These are phyloP conservation scores for Oryza meyeriana DNA, from an alignment of 176 grass and related monocot genomes.

Conservation along the genomic window DNA sequence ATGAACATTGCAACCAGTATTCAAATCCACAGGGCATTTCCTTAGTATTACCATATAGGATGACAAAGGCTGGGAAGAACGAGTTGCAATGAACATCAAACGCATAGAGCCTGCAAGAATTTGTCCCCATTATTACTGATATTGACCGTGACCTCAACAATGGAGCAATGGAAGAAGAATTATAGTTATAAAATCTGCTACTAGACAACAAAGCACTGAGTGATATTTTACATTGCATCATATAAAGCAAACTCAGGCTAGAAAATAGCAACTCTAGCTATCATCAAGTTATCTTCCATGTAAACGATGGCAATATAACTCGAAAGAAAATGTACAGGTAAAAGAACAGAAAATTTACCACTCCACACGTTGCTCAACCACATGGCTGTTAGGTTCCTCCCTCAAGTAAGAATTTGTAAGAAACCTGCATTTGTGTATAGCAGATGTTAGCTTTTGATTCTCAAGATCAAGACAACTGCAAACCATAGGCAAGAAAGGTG, in stretches of 20 bases:
- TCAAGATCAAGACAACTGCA: not conserved
- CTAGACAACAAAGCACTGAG: too few species aligned
- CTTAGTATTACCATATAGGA: conserved; percentile 79
- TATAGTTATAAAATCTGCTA: not conserved
- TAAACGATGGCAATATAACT: not conserved
- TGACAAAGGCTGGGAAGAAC: conserved; percentile 91
- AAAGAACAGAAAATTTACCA: conserved; percentile 57
- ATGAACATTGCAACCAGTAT: conserved; percentile 12
- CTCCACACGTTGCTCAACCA: conserved; percentile 92
- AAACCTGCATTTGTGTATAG: conserved; percentile 53
- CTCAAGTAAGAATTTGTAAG: conserved; percentile 90
- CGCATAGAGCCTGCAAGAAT: conserved; percentile 79
- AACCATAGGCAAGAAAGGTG: not conserved
- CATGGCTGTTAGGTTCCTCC: conserved; percentile 95
- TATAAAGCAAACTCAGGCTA: not conserved
- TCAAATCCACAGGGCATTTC: not conserved
- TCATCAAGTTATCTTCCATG: not conserved
- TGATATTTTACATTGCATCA: not conserved
- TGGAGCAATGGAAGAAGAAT: not conserved
- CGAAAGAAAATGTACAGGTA: not conserved
- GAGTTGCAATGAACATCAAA: conserved; percentile 99
- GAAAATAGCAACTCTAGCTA: not conserved
- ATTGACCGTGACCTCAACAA: not conserved
- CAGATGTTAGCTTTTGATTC: conserved; percentile 1
- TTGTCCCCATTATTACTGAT: not conserved